Evolutionary conservation across 2,329 filamentous ascomycete species (phyloP), one percentile per base, ranked within the genome.

Genomic region (Pseudofabraea citricarpa): DNA sequence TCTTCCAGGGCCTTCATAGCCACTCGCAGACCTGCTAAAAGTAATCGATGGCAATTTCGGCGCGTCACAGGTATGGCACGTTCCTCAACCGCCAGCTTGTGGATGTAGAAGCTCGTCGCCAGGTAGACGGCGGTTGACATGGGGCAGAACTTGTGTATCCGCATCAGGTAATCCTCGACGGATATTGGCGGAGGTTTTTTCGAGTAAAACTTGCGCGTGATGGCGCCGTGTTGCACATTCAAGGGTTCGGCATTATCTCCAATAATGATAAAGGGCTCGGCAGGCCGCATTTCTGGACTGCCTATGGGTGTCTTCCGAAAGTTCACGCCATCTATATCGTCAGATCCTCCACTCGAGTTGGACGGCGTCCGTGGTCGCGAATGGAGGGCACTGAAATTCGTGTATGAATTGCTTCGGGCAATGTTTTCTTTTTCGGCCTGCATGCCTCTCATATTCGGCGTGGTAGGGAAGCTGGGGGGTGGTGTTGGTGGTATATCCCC

Each of bases 1-100:
- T 97, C 91, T 64, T 98, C 91, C n/a, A 96, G 70, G 0, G 89
- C 87, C 68, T 97, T 98, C 78, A 90, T 93, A 12, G 91, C 90
- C 3, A 96, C 87, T 26, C 90, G 74, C 41, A 96, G 72, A 6
- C 86, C 87, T 0, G 89, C 90, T 13, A 98, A 75, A 23, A 95
- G 74, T 6, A 97, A 70, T 2, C 93, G 81, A 63, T 98, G 91
- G 48, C 88, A 85, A 50, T 95, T 97, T 44, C 88, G 79, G 45
- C 77, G 75, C 3, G 90, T 95, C 6, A 95, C 85, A 1, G 84
- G 82, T 18, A 97, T 84, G 19, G 85, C 78, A 52, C 79, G 79
- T 60, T 94, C 87, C 35, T 84, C 74, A 10, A 91, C 81, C 0
- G 85, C 86, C 32, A 97, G 73, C 19, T 85, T 81, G 60, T 91